phyloP scores from a whole-genome alignment of 2,329 filamentous ascomycete genomes.

The Falciphora oryzae region DNA sequence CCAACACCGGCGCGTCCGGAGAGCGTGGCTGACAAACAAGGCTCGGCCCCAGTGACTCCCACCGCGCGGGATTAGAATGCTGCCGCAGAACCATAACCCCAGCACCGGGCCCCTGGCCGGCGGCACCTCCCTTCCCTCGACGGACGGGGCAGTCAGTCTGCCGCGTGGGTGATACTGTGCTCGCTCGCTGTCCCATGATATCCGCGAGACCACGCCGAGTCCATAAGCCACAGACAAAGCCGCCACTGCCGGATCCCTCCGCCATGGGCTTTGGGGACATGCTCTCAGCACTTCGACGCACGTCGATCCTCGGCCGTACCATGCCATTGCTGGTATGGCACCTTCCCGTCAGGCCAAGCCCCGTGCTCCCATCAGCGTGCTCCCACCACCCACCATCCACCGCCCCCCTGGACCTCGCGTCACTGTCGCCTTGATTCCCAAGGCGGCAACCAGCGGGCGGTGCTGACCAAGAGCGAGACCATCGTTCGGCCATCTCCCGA shows the following conservation, averaged over 20 bases:
- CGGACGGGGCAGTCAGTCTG: background rate
- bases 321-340: background rate
- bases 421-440: background rate
- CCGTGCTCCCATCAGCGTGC: background rate
- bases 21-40: background rate
- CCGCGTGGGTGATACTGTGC: background rate
- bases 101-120: background rate
- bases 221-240: background rate
- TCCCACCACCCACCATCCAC: background rate
- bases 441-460: background rate
- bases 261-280: background rate
- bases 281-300: background rate
- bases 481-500: background rate
- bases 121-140: background rate
- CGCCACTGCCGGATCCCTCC: background rate
- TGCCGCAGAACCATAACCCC: background rate
- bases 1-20: background rate
- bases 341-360: background rate
- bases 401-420: background rate
- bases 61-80: background rate
- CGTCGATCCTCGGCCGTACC: background rate
- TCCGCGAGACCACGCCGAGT: background rate
- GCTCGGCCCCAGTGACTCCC: background rate
- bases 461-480: slow-evolving; percentile 1
- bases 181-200: background rate